Percentiles rank a stretch among this genome's conserved stretches.
Evolutionary conservation across 2,329 filamentous ascomycete species (phyloP).

Genomic region (Arthroderma sp.): DNA sequence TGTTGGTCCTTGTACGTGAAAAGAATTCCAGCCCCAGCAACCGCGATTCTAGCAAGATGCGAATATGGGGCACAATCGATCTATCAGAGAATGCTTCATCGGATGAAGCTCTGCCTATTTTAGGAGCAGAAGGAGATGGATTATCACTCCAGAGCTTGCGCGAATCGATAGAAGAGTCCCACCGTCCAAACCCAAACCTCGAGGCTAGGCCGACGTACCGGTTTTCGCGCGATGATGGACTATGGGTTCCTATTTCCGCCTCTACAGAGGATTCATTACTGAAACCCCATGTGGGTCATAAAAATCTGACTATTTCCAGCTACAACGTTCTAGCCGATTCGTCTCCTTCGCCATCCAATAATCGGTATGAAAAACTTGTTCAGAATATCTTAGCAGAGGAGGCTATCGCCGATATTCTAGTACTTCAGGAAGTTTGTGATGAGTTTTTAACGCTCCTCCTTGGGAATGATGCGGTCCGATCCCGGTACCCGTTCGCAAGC

Average conservation of each 20-base stretch:
- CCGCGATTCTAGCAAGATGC: conserved; percentile 36
- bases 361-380: conserved; percentile 26
- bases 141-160: not conserved
- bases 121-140: not conserved
- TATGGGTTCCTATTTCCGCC: conserved; percentile 15
- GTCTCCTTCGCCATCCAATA: conserved; percentile 21
- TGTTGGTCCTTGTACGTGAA: conserved; percentile 44
- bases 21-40: conserved; percentile 16
- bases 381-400: conserved; percentile 20
- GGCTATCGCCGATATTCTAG: conserved; percentile 26
- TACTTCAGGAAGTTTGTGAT: conserved; percentile 52
- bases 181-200: not conserved
- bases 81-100: conserved; percentile 4
- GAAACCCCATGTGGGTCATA: conserved; percentile 1
- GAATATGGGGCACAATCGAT: conserved; percentile 40
- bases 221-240: conserved; percentile 14
- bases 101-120: not conserved
- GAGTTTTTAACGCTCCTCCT: conserved; percentile 48
- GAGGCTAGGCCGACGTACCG: conserved; percentile 15
- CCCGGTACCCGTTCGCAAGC: conserved; percentile 43
- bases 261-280: conserved; percentile 1
- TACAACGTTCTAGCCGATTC: conserved; percentile 34
- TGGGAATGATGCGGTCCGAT: conserved; percentile 30
- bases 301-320: conserved; percentile 23
- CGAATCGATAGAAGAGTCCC: not conserved